Conservation (phyloP, 306 rosid species). For the Lathyrus sativus region DNA sequence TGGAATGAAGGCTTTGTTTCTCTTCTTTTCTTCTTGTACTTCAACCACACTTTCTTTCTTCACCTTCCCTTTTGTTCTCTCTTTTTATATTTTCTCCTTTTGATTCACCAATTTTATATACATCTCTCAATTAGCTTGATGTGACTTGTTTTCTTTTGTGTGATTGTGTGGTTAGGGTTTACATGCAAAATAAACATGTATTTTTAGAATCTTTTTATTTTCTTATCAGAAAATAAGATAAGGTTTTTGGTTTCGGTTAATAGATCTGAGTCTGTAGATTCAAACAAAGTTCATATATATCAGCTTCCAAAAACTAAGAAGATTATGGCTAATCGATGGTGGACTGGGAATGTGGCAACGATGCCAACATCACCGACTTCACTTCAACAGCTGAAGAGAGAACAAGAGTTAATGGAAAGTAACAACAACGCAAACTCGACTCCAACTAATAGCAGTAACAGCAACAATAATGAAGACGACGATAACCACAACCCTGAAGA, state of each 20-base stretch:
- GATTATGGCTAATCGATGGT: conserved; percentile 58
- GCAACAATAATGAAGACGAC: conserved; percentile 55
- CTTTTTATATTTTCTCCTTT: neutral
- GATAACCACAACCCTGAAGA: conserved; percentile 39
- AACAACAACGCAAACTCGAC: conserved; percentile 25
- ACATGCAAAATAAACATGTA: conserved; percentile 45
- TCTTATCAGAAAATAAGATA: neutral
- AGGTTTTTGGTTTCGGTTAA: neutral
- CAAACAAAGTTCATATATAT: neutral
- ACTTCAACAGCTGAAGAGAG: conserved; percentile 52
- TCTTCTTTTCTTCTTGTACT: neutral
- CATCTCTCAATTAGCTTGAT: conserved; percentile 37
- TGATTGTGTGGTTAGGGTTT: conserved; percentile 56
- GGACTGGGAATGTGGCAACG: conserved; percentile 73
- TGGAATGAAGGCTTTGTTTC: neutral
- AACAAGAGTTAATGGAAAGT: conserved; percentile 51
- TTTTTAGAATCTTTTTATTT: neutral
- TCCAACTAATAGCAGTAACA: conserved; percentile 50
- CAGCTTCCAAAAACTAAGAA: too few relatives aligned
- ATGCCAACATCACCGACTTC: conserved; percentile 58
- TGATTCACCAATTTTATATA: neutral
- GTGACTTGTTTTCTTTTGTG: conserved; percentile 43
- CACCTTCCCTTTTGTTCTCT: neutral
- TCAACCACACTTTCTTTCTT: neutral
- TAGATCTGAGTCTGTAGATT: conserved; percentile 33